Conservation (phyloP, 257 asterid species). For the Solanum pimpinellifolium region DNA sequence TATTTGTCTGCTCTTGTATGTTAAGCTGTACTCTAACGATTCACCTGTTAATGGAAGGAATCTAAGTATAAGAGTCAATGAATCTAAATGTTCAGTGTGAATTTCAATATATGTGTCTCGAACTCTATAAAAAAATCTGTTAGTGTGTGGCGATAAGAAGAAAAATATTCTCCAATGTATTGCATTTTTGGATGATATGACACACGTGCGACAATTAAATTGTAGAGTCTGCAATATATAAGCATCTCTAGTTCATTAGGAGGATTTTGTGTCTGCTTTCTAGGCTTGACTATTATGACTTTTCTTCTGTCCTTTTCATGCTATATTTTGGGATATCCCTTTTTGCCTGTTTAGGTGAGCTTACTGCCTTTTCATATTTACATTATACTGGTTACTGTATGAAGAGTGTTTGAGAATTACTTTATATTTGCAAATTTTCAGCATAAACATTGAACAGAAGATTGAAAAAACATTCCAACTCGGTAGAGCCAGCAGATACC, state of each 20-base stretch:
- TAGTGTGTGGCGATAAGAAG: too few relatives aligned
- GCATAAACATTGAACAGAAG: conserved; percentile 64
- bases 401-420: neutral
- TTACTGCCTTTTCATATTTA: neutral
- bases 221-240: neutral
- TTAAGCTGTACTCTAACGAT: too few relatives aligned
- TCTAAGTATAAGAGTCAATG: too few relatives aligned
- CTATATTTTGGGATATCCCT: neutral
- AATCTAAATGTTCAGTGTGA: too few relatives aligned
- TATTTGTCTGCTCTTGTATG: too few relatives aligned
- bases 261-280: neutral
- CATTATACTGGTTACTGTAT: neutral
- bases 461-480: conserved; percentile 79
- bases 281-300: neutral
- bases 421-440: conserved; percentile 11
- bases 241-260: neutral
- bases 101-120: too few relatives aligned
- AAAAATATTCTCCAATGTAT: too few relatives aligned
- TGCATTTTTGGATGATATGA: too few relatives aligned
- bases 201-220: too few relatives aligned
- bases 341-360: neutral
- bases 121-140: too few relatives aligned
- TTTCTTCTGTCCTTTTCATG: neutral
- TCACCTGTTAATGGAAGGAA: too few relatives aligned
- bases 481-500: conserved; percentile 57